Percentiles rank a stretch among this genome's conserved stretches.
Evolutionary conservation across 2,329 filamentous ascomycete genomes (phyloP).

Genomic region (Hypoxylon sp.): DNA sequence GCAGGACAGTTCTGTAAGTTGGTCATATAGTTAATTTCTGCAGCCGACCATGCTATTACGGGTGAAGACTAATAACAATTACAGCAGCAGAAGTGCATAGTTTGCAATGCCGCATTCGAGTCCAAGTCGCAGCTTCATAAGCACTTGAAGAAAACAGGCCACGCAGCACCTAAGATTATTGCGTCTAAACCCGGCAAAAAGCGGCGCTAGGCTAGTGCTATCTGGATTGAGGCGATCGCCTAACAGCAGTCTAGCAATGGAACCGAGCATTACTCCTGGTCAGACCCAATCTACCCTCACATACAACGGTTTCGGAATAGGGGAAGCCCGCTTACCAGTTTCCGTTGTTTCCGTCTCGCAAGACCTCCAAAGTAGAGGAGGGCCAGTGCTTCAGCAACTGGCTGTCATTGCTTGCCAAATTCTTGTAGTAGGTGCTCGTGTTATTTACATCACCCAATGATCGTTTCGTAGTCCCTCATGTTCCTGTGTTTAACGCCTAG

Average conservation of each 20-base stretch:
- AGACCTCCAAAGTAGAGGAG: constrained; percentile 7
- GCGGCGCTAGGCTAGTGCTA: constrained; percentile 52
- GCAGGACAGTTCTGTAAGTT: constrained; percentile 56
- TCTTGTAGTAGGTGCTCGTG: constrained; percentile 42
- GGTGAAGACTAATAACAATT: constrained; percentile 17
- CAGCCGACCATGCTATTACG: neutral
- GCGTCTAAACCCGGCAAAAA: constrained; percentile 55
- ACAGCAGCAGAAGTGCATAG: constrained; percentile 60
- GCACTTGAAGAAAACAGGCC: constrained; percentile 76
- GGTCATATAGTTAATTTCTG: neutral
- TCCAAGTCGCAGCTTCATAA: constrained; percentile 80
- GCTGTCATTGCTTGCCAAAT: constrained; percentile 30
- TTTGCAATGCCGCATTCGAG: constrained; percentile 64
- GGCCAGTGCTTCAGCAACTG: neutral
- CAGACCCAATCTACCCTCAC: constrained; percentile 3
- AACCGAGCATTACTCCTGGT: constrained; percentile 3
- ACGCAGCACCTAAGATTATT: constrained; percentile 68
- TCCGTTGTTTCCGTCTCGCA: constrained; percentile 1
- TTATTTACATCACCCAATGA: constrained; percentile 40
- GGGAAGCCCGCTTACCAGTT: neutral
- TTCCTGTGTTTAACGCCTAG: constrained; percentile 43
- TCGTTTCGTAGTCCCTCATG: constrained; percentile 27
- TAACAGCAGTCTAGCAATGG: constrained; percentile 12
- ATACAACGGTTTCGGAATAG: neutral
- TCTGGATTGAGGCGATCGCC: neutral